Evolutionary conservation across 208 protist genomes (phyloP).

Genomic region (Acanthamoeba castellanii): DNA sequence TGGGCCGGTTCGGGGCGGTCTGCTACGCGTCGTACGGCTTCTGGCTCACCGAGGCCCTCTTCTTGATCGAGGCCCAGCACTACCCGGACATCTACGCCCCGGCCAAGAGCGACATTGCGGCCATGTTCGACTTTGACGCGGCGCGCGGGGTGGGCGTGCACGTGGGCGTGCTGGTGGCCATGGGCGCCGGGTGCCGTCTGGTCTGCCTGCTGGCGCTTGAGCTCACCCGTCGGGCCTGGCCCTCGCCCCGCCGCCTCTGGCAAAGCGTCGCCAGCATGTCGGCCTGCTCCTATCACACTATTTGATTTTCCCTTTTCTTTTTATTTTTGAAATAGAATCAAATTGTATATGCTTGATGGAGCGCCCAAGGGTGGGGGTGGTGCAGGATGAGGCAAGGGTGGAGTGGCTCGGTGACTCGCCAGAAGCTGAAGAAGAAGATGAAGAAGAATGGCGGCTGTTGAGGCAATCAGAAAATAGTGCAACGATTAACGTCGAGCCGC

Average conservation of each 20-base stretch:
- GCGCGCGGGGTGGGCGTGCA: not conserved
- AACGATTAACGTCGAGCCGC: no score
- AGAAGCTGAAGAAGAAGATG: no score
- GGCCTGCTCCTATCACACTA: no score
- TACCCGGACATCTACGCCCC: conserved; percentile 59
- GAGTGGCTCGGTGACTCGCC: no score
- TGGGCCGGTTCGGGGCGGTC: not conserved
- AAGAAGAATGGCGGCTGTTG: no score
- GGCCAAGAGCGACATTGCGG: not conserved
- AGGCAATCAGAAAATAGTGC: no score
- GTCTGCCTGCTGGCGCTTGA: not conserved
- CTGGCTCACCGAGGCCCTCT: conserved; percentile 66
- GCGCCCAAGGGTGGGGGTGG: no score
- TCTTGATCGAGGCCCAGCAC: conserved; percentile 41
- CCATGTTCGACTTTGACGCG: not conserved
- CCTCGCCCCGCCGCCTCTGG: not conserved
- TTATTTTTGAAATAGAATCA: no score
- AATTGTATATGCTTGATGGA: no score
- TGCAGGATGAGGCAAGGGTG: no score
- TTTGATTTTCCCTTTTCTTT: no score
- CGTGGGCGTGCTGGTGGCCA: conserved; percentile 16
- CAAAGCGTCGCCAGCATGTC: not conserved
- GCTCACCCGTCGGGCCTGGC: not conserved
- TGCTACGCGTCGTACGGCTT: conserved; percentile 13
- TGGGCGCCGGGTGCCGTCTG: not conserved